Conservation (phyloP, 2,329 filamentous ascomycete species). For the Simplicillium sp. region DNA sequence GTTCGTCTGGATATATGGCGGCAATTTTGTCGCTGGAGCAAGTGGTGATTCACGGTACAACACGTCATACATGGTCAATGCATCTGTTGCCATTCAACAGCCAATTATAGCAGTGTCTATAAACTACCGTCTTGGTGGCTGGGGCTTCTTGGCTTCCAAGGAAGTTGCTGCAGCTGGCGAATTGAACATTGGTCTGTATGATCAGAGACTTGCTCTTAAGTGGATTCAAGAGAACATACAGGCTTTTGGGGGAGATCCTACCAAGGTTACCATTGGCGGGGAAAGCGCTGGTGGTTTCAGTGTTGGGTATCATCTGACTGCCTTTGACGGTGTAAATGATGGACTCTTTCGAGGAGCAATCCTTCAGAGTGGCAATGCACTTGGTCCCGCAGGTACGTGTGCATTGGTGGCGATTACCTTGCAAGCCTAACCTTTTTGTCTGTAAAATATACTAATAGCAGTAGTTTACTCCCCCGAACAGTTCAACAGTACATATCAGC, state of each 20-base stretch:
- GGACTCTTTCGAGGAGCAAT: slow-evolving; percentile 44
- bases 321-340: slow-evolving; percentile 43
- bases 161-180: slow-evolving; percentile 31
- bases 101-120: slow-evolving; percentile 40
- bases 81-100: slow-evolving; percentile 33
- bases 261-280: slow-evolving; percentile 41
- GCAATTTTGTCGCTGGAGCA: too few species aligned
- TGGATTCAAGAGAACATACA: slow-evolving; percentile 43
- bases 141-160: slow-evolving; percentile 39
- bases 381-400: too few species aligned
- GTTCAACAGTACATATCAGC: slow-evolving; percentile 13
- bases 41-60: too few species aligned
- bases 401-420: too few species aligned
- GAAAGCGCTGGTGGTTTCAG: slow-evolving; percentile 43
- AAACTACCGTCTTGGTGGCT: slow-evolving; percentile 40
- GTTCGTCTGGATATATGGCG: neutral
- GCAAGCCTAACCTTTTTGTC: too few species aligned
- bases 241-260: slow-evolving; percentile 36
- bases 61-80: slow-evolving; percentile 46
- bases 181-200: slow-evolving; percentile 40
- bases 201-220: slow-evolving; percentile 36
- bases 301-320: slow-evolving; percentile 38
- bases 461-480: slow-evolving; percentile 20
- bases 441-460: too few species aligned
- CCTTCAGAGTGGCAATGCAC: slow-evolving; percentile 31